Base-by-base conservation (phyloP, 2,329 filamentous ascomycete genomes). In the Ascochyta viciae-villosae region DNA sequence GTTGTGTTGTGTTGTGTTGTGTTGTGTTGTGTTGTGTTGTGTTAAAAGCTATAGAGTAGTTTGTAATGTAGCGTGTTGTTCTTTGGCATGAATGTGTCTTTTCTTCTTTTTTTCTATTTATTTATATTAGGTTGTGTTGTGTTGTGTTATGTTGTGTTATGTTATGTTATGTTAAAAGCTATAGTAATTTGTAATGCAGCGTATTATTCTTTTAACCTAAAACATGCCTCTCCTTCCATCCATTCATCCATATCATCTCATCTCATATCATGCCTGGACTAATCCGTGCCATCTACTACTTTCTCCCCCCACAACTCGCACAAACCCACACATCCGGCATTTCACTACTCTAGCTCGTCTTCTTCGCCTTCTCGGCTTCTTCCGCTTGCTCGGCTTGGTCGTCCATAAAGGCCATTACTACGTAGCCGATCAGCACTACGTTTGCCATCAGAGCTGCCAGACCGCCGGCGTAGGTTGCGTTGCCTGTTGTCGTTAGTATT, bases 401-500 rank as follows among this genome's bases (percentile, higher is more conserved):
- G 75, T 99, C 95, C 58, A 84, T 87, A 85, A 96, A 93, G 4
- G 95, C 95, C 19, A 96, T 91, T 53, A 97, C 80, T 39, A 98
- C 86, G 76, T 98, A 99, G n/a, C 84, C 87, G 54, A 98, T 85
- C 46, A 99, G 80, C 3, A 99, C 92, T 1, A 96, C 85, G 67
- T 99, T 99, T 12, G 95, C 95, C 74, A 96, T 87, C 46, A 98
- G 78, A 19, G 95, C 95, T 1, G 95, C 95, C 31, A 90, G 81
- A 0, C 87, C 92, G 13, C 93, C 95, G 3, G 93, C 92, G 67
- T 87, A 94, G 1, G 93, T 96, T 13, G 92, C 85, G 76, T 96
- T 96, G 64, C 92, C 94, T 96, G 42, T 4, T 19, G 10, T 34
- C 26, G 6, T 43, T 49, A 58, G 34, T 13, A 0, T 10, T 35